phyloP scores from a whole-genome alignment of 352 stramenopile genomes.

The Globisporangium cylindrosporum region DNA sequence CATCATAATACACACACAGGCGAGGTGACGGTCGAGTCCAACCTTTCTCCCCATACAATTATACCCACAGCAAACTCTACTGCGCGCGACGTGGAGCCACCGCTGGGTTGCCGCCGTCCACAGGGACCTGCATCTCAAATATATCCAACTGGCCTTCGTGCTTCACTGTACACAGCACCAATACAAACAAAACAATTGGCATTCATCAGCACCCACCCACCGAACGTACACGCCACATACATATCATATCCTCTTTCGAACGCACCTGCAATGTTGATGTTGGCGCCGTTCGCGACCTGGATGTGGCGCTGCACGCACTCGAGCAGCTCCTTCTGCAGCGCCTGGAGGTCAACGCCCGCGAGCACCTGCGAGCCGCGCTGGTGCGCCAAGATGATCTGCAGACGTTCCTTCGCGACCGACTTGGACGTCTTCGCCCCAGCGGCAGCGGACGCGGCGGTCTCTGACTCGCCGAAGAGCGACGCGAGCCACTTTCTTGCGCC shows the following conservation, averaged over 20 bases:
- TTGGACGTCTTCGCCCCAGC: slow-evolving; percentile 50
- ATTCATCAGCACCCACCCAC: not conserved
- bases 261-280: slow-evolving; percentile 86
- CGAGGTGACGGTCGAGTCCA: not conserved
- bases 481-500: slow-evolving; percentile 80
- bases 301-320: slow-evolving; percentile 88
- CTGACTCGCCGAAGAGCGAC: slow-evolving; percentile 65
- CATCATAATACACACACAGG: slow-evolving; percentile 10
- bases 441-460: slow-evolving; percentile 13
- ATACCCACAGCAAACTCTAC: slow-evolving; percentile 3
- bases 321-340: slow-evolving; percentile 79
- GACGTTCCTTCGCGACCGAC: slow-evolving; percentile 81
- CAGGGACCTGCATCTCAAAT: slow-evolving; percentile 90
- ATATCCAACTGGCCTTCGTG: slow-evolving; percentile 86
- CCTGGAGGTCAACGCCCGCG: slow-evolving; percentile 74
- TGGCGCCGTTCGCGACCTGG: slow-evolving; percentile 77
- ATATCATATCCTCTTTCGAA: not conserved
- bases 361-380: slow-evolving; percentile 84
- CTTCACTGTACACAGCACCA: slow-evolving; percentile 49
- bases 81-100: slow-evolving; percentile 9
- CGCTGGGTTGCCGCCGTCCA: slow-evolving; percentile 44
- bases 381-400: slow-evolving; percentile 89
- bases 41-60: not conserved
- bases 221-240: not conserved
- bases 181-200: not conserved